Evolutionary conservation across 805 yeast species (phyloP), one percentile per base, ranked within the genome.

Genomic region (Torulaspora maleeae): DNA sequence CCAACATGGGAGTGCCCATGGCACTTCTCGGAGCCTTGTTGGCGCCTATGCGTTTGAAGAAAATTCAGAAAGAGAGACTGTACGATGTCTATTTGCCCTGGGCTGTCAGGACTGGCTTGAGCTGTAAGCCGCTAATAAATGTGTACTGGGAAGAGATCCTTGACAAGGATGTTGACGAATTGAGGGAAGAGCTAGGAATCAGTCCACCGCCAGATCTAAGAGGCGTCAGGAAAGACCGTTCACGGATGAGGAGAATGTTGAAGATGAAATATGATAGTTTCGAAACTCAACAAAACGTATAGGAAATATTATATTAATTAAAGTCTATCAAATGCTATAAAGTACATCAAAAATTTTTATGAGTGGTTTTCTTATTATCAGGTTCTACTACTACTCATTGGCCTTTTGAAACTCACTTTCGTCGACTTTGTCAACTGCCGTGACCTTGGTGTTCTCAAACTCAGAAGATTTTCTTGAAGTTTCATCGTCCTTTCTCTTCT

Each of bases 1-100:
- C 93, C 59, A 91, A 93, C 63, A 77, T 91, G 48, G 95, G 95
- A 4, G 79, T 93, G 36, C 97, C 97, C 11, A 90, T 91, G 95
- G 89, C 96, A 3, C 95, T 96, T 0, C 63, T 93, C 41, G 97
- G 96, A 0, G 90, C 95, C 0, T 55, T 86, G n/a, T 77, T 88
- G 52, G 96, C 96, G 3, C 96, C 96, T 1, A 74, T 84, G 57
- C 77, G 90, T 49, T 73, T 91, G 47, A 80, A 77, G 44, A 66
- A 74, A 2, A 70, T 74, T 41, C 89, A 87, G 57, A 79, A 81
- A 47, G 67, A 75, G 44, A 70, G 90, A 40, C 73, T 91, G 51
- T 69, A 77, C 47, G 77, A 78, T 29, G 77, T 83, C 10, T 91
- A 86, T 61, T 76, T 88, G 53, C 96, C 95, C 2, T 89, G 96